Base-by-base conservation (phyloP, 768 basidiomycete genomes). In the Trichaptum fuscoviolaceum region DNA sequence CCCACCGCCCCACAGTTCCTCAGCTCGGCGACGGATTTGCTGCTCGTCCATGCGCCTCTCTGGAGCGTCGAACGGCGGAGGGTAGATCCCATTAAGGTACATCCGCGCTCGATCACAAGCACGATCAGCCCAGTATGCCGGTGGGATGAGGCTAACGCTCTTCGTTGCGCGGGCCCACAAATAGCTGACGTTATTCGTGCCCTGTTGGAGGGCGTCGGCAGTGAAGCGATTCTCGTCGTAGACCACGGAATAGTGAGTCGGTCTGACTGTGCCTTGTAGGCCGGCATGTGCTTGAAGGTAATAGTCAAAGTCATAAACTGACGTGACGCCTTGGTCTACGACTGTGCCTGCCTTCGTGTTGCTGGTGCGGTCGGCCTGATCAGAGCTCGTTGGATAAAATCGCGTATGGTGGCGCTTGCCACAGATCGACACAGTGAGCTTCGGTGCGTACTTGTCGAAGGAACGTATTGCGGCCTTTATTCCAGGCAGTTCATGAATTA, bases 81-180 rank as follows among this genome's bases (percentile, higher is more conserved):
- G 59, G 3, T 93, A 74, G 63, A 92, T 87, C 0, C 88, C 86
- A 68, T 92, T 90, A 57, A 94, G 69, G 71, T 92, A 94, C 72
- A 82, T 89, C 42, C 92, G 77, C 0, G 89, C 92, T 10, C 92
- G 80, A 75, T 94, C 92, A 73, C 91, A 93, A 0, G 91, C 92
- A 63, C 93, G 76, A 75, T 93, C 91, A 7, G 91, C 89, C 70
- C 92, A 92, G 72, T 92, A 92, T 0, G 91, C 91, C 0, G 91
- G 83, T 0, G 92, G 91, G 12, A 93, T 82, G 25, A 94, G 78
- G 72, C 90, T 92, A 34, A 95, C 93, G 0, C 92, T 89, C 70
- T 91, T 89, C 2, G 92, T 95, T 0, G 92, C 92, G 4, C 93
- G 84, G 0, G 89, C 92, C 70, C 91, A 95, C 17, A 91, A 79